Conservation (phyloP, 2,329 filamentous ascomycete genomes). For the Apiospora rasikravindrae region DNA sequence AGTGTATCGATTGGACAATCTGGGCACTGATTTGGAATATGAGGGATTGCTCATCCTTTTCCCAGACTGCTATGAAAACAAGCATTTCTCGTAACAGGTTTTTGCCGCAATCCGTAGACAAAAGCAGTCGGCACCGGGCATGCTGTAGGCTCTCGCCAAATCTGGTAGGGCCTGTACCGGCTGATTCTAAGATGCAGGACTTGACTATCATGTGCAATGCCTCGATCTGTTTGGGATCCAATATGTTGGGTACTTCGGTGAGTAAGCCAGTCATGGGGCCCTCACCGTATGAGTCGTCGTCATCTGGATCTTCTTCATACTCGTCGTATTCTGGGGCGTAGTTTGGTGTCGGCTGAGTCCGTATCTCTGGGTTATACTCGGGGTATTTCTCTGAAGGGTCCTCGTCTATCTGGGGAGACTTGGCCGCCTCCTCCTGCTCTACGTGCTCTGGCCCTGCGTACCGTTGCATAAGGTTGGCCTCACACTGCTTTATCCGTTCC, state of each 20-base stretch:
- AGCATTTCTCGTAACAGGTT: constrained; percentile 89
- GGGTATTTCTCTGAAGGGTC: constrained; percentile 40
- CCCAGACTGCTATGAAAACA: constrained; percentile 97
- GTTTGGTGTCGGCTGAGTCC: constrained; percentile 24
- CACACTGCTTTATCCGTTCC: constrained; percentile 61
- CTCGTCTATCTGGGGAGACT: constrained; percentile 44
- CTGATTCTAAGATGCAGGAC: constrained; percentile 87
- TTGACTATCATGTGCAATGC: constrained; percentile 97
- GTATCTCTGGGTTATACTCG: constrained; percentile 45
- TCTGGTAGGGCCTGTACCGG: constrained; percentile 69
- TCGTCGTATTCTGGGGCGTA: constrained; percentile 53
- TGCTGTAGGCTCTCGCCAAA: constrained; percentile 86
- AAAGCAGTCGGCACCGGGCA: constrained; percentile 84
- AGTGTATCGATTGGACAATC: constrained; percentile 90
- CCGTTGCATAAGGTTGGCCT: constrained; percentile 62
- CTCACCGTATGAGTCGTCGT: constrained; percentile 80
- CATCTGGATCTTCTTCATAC: constrained; percentile 56
- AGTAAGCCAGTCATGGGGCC: constrained; percentile 82
- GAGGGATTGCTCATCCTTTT: constrained; percentile 88
- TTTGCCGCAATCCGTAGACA: constrained; percentile 88
- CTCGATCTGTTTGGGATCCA: constrained; percentile 94
- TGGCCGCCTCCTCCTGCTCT: constrained; percentile 41
- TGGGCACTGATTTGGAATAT: constrained; percentile 97
- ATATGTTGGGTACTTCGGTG: constrained; percentile 91
- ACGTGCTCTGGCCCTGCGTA: constrained; percentile 49